Percentiles rank a stretch among this genome's conserved stretches.
These are phyloP conservation scores for Suillus clintonianus DNA, from an alignment of 768 basidiomycete species.

Conservation along the genomic window DNA sequence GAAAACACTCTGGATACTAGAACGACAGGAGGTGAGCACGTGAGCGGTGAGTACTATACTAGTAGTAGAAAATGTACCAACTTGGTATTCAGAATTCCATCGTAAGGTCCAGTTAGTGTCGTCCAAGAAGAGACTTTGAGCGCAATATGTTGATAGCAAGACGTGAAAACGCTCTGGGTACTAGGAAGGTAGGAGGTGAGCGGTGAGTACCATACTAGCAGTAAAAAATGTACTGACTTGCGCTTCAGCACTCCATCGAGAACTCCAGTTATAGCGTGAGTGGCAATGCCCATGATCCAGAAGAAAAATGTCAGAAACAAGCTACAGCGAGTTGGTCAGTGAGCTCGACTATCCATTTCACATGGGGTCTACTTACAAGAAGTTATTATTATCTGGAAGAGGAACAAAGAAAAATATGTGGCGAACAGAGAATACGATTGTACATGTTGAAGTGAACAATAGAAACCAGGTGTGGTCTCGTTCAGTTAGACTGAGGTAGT, in stretches of 20 bases:
- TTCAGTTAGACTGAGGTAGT: conserved; percentile 48
- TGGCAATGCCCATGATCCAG: conserved; percentile 74
- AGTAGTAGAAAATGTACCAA: conserved; percentile 30
- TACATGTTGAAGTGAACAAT: conserved; percentile 76
- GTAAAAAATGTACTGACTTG: too few relatives aligned
- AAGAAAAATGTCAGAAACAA: conserved; percentile 74
- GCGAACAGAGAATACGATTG: conserved; percentile 51
- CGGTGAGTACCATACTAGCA: too few relatives aligned
- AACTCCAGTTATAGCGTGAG: conserved; percentile 15
- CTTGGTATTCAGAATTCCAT: conserved; percentile 73
- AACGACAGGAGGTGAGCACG: background rate
- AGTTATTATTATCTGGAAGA: conserved; percentile 49
- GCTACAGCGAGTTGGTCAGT: conserved; percentile 34
- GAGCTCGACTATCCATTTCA: background rate
- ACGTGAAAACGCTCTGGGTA: too few relatives aligned
- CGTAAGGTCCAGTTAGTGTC: conserved; percentile 59
- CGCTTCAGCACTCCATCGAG: too few relatives aligned
- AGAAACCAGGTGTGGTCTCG: conserved; percentile 67
- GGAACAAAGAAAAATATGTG: conserved; percentile 58
- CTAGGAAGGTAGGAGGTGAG: too few relatives aligned
- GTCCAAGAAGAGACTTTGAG: too few relatives aligned
- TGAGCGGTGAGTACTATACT: background rate
- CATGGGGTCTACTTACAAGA: conserved; percentile 51
- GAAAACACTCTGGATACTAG: conserved; percentile 44
- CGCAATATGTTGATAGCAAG: too few relatives aligned